Base-by-base conservation (phyloP, 768 basidiomycete genomes). In the Thelephora aurantiotincta region DNA sequence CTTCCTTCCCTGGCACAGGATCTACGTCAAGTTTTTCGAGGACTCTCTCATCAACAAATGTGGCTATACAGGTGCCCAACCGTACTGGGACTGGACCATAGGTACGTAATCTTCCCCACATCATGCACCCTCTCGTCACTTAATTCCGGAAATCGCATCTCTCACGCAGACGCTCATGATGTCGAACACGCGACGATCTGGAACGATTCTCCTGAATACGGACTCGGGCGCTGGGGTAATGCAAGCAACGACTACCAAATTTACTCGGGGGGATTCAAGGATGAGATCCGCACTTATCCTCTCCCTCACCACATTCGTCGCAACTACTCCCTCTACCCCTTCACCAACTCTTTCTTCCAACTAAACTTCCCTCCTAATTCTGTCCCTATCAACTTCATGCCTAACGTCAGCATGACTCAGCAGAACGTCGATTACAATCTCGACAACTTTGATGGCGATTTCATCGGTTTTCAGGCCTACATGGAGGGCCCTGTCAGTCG, bases 261-360 rank as follows among this genome's bases (percentile, higher is more conserved):
- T 2, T 48, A 53, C 6, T 51, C 58, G 41, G 65, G 64, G 33
- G 64, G 52, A 2, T 61, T 65, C 51, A 54, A 55, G 11, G 47
- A 48, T 22, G 49, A 61, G 45, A 46, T 49, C 9, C 50, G 61
- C 11, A 50, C 65, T 9, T 67, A 67, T 41, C 65, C 65, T 14
- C 51, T 52, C 19, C 58, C 60, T 33, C 65, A 67, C 52, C 53
- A 43, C 22, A 18, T 65, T 22, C 60, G 65, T 16, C 57, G 65
- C 11, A 61, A 61, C 43, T 67, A 57, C 54, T 61, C 61, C 0
- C 57, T 61, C 11, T 58, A 57, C 44, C 65, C 66, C 13, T 66
- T 49, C 44, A 9, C 26, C 26, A 30, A 30, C 26, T 30, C 26
- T 30, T 4, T 9, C 26, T 30, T 30, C 26, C 9, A 4, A 30